A percentile compares a stretch with the other conserved stretches of the same genome.
Evolutionary conservation across 352 stramenopile genomes (phyloP).

Genomic region (Globisporangium iwayamae): DNA sequence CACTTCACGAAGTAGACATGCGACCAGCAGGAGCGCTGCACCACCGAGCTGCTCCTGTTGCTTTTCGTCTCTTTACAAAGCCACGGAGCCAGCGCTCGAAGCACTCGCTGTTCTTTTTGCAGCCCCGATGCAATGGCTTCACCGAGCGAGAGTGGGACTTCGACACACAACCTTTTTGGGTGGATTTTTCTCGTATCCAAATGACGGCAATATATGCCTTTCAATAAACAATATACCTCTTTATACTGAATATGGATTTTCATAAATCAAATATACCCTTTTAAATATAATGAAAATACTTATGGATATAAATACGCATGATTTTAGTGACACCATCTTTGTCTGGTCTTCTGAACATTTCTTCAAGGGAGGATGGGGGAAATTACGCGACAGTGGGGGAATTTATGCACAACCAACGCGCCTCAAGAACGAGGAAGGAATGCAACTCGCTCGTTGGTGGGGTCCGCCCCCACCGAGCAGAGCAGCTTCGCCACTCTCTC

Average conservation of each 20-base stretch:
- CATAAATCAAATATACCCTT: not conserved
- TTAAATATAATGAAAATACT: not conserved
- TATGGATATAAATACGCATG: not conserved
- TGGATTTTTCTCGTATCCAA: conserved; percentile 6
- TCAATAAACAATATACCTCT: too few relatives aligned
- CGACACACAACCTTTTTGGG: not conserved
- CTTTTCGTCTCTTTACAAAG: too few relatives aligned
- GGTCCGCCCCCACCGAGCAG: not conserved
- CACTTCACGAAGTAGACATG: too few relatives aligned
- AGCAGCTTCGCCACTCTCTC: not conserved
- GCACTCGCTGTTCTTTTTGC: not conserved
- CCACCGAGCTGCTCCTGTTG: too few relatives aligned
- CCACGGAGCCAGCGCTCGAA: too few relatives aligned
- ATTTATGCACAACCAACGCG: not conserved
- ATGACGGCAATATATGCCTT: not conserved
- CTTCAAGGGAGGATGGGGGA: not conserved
- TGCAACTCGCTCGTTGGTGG: not conserved
- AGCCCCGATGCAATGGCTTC: not conserved
- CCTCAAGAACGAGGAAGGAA: not conserved
- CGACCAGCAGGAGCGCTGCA: too few relatives aligned
- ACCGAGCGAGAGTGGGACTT: not conserved
- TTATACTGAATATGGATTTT: too few relatives aligned
- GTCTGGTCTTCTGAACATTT: not conserved
- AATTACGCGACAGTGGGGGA: too few relatives aligned
- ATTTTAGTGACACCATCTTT: not conserved